Conservation (phyloP, 2,329 filamentous ascomycete species). For the Phialophora tarda region DNA sequence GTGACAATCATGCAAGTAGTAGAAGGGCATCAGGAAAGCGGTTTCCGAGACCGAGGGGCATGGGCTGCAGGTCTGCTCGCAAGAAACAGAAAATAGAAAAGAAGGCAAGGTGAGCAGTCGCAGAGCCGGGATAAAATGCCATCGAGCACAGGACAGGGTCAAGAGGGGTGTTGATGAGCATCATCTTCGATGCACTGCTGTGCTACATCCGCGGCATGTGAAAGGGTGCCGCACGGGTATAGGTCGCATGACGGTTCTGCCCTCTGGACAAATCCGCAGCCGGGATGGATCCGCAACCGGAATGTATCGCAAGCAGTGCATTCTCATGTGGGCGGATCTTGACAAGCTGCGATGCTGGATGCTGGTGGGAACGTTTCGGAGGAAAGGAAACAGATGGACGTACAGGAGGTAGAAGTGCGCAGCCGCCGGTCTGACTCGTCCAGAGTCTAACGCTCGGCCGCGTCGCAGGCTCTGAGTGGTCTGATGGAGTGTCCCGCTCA, state of each 20-base stretch:
- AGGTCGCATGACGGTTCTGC: conserved; percentile 10
- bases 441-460: conserved; percentile 12
- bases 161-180: conserved; percentile 32
- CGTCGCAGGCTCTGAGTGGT: conserved; percentile 9
- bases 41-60: conserved; percentile 40
- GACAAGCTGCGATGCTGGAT: conserved; percentile 1
- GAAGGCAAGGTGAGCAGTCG: not conserved
- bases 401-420: conserved; percentile 21
- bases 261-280: conserved; percentile 6
- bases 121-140: conserved; percentile 22
- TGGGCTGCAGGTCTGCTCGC: not conserved
- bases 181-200: conserved; percentile 12
- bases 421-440: conserved; percentile 23
- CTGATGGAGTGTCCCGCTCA: conserved; percentile 6
- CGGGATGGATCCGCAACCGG: conserved; percentile 6
- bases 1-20: conserved; percentile 84
- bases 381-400: conserved; percentile 38
- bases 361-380: conserved; percentile 32
- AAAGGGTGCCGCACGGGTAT: conserved; percentile 17
- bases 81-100: conserved; percentile 19
- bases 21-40: conserved; percentile 68
- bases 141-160: conserved; percentile 14
- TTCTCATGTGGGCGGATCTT: not conserved
- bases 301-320: conserved; percentile 13
- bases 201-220: conserved; percentile 13